These are phyloP conservation scores for Hortaea sp. DNA, from an alignment of 2,329 filamentous ascomycete genomes.

Conservation along the genomic window DNA sequence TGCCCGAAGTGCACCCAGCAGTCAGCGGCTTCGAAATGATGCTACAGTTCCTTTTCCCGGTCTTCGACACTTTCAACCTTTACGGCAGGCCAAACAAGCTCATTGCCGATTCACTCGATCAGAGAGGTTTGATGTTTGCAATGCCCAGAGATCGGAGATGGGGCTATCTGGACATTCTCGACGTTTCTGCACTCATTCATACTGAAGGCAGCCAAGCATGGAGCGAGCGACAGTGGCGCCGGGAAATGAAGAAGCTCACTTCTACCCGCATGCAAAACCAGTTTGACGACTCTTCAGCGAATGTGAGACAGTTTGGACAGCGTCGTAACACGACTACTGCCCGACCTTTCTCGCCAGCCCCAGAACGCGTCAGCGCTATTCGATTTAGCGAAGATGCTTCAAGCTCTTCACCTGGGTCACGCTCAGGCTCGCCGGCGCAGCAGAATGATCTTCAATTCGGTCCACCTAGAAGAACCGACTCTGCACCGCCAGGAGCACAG, in stretches of 20 bases:
- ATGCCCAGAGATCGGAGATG: slow-evolving; percentile 84
- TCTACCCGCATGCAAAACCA: slow-evolving; percentile 58
- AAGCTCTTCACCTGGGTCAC: slow-evolving; percentile 35
- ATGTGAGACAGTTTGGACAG: slow-evolving; percentile 20
- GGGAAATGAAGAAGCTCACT: slow-evolving; percentile 78
- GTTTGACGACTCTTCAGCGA: slow-evolving; percentile 15
- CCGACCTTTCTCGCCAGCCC: slow-evolving; percentile 25
- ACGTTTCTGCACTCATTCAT: slow-evolving; percentile 71
- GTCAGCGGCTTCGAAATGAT: slow-evolving; percentile 94
- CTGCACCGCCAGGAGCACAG: slow-evolving; percentile 27
- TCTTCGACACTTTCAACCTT: slow-evolving; percentile 82
- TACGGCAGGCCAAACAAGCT: slow-evolving; percentile 84
- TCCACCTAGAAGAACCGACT: slow-evolving; percentile 31
- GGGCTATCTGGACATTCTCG: slow-evolving; percentile 80
- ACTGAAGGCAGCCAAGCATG: slow-evolving; percentile 66
- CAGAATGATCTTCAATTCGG: slow-evolving; percentile 14
- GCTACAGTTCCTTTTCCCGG: slow-evolving; percentile 82
- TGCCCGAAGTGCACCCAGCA: slow-evolving; percentile 89
- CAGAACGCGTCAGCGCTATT: slow-evolving; percentile 21
- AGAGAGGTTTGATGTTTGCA: slow-evolving; percentile 91
- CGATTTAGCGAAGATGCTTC: slow-evolving; percentile 35
- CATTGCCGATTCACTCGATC: slow-evolving; percentile 76
- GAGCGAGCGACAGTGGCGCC: slow-evolving; percentile 84
- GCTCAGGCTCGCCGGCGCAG: slow-evolving; percentile 33
- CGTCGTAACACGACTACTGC: slow-evolving; percentile 36